A percentile compares a stretch with the other conserved stretches of the same genome.
Evolutionary conservation across 108 stramenopile species (phyloP).

Genomic region (Epipyxis sp.): DNA sequence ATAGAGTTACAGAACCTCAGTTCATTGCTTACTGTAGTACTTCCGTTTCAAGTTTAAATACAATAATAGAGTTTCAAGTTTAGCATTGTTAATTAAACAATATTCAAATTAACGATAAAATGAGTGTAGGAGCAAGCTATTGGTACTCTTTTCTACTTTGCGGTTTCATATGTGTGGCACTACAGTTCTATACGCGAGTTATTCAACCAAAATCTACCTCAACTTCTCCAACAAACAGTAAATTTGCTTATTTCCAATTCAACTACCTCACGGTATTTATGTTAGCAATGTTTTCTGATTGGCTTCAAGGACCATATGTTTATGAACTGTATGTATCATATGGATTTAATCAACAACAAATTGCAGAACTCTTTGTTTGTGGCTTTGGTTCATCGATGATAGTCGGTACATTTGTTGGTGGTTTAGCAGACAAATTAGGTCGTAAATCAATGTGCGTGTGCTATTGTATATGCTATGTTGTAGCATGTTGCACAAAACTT

Average conservation of each 20-base stretch:
- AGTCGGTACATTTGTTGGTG: conserved; percentile 29
- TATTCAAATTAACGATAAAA: too few species aligned
- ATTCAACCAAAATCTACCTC: not conserved
- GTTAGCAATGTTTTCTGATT: conserved; percentile 35
- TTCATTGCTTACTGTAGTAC: too few species aligned
- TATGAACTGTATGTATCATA: conserved; percentile 33
- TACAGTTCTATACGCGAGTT: not conserved
- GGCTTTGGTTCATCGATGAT: conserved; percentile 31
- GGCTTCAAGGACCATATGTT: conserved; percentile 34
- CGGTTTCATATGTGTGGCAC: conserved; percentile 3
- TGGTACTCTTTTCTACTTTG: conserved; percentile 20
- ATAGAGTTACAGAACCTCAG: too few species aligned
- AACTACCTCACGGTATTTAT: conserved; percentile 24
- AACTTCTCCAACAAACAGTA: not conserved
- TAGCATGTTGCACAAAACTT: conserved; percentile 16
- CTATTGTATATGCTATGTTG: conserved; percentile 22
- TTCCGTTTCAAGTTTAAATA: too few species aligned
- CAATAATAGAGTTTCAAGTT: too few species aligned
- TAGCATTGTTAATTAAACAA: too few species aligned
- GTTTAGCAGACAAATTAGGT: conserved; percentile 32
- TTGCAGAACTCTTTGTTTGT: conserved; percentile 28
- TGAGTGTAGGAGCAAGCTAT: too few species aligned
- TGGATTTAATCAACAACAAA: conserved; percentile 23
- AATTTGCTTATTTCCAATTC: conserved; percentile 22
- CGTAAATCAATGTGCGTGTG: conserved; percentile 21